Evolutionary conservation across 257 asterid genomes (phyloP).

Genomic region (Nicotiana otophora): DNA sequence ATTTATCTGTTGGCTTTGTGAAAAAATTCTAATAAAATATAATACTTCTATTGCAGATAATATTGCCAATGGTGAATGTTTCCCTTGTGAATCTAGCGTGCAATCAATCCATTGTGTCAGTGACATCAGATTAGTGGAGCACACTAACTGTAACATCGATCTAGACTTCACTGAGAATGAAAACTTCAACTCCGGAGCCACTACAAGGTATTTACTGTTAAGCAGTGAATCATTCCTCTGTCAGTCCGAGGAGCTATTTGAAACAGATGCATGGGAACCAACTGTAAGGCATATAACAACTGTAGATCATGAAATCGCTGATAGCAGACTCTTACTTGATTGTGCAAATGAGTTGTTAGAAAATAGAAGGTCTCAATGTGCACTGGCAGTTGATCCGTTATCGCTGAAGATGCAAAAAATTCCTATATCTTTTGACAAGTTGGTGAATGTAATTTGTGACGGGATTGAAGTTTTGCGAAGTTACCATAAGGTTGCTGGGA

Average conservation of each 20-base stretch:
- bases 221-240: conserved; percentile 34
- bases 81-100: conserved; percentile 1
- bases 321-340: conserved; percentile 28
- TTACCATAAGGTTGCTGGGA: conserved; percentile 8
- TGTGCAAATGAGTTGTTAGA: conserved; percentile 41
- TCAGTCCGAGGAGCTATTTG: conserved; percentile 26
- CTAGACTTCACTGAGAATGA: conserved; percentile 9
- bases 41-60: conserved; percentile 16
- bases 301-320: conserved; percentile 16
- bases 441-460: conserved; percentile 33
- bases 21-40: not conserved
- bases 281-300: not conserved
- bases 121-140: conserved; percentile 3
- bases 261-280: conserved; percentile 11
- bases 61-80: not conserved
- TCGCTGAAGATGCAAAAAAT: conserved; percentile 18
- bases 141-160: conserved; percentile 4
- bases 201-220: conserved; percentile 12
- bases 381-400: conserved; percentile 10
- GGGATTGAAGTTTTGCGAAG: conserved; percentile 32
- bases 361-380: conserved; percentile 24
- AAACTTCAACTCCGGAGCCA: not conserved
- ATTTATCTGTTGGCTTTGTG: not conserved
- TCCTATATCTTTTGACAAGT: conserved; percentile 21
- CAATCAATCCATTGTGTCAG: not conserved